Evolutionary conservation across 2,329 filamentous ascomycete genomes (phyloP).

Genomic region (Karstenula rhodostoma): DNA sequence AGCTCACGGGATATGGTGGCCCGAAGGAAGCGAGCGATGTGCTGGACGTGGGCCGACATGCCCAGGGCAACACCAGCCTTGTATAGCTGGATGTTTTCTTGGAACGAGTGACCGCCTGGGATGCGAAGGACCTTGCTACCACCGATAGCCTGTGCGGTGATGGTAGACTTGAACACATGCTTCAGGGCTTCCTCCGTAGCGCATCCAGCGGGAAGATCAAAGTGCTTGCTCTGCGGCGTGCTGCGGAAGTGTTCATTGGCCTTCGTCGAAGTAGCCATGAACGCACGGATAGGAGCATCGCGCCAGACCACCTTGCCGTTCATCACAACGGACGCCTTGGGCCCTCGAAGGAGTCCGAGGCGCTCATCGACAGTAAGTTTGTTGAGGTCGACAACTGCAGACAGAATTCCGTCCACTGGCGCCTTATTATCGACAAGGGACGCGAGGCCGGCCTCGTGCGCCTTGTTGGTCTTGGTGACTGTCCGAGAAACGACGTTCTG

Average conservation of each 20-base stretch:
- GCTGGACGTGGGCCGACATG: not conserved
- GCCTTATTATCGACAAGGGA: too few relatives aligned
- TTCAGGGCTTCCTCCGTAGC: not conserved
- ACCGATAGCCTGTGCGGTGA: not conserved
- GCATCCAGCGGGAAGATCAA: not conserved
- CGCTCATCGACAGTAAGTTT: not conserved
- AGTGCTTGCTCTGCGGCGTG: not conserved
- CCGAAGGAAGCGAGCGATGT: not conserved
- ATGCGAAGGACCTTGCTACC: not conserved
- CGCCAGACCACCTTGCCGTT: not conserved
- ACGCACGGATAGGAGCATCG: not conserved
- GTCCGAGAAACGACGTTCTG: too few relatives aligned
- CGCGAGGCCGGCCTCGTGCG: too few relatives aligned
- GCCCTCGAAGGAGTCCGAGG: not conserved
- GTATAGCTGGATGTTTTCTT: not conserved
- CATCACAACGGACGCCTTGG: not conserved
- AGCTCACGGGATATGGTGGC: not conserved
- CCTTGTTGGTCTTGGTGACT: too few relatives aligned
- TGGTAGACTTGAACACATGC: not conserved
- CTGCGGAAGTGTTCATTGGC: not conserved
- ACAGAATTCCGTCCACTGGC: too few relatives aligned
- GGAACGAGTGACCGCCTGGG: not conserved
- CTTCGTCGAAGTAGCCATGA: not conserved
- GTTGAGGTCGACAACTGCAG: not conserved
- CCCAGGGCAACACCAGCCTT: not conserved